A percentile compares a stretch with the other conserved stretches of the same genome.
Conservation (phyloP, 768 basidiomycete genomes). For the Trametes villosa region DNA sequence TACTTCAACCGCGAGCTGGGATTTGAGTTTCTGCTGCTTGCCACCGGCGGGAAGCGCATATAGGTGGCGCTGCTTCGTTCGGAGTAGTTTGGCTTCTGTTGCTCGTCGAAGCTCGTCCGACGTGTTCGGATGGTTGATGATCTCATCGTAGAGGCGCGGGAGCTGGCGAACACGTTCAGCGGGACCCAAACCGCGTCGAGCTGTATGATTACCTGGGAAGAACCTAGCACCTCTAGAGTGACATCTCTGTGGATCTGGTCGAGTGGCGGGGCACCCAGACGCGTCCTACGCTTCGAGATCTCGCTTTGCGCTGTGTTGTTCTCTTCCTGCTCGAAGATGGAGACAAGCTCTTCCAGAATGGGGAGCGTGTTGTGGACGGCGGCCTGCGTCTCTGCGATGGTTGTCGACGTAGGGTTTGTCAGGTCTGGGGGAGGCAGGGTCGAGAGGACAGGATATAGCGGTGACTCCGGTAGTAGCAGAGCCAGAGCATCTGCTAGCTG, state of each 20-base stretch:
- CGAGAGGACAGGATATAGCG: constrained; percentile 62
- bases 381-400: constrained; percentile 58
- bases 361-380: constrained; percentile 74
- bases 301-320: constrained; percentile 60
- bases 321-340: constrained; percentile 67
- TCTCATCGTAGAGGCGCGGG: constrained; percentile 71
- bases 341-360: constrained; percentile 71
- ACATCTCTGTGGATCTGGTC: constrained; percentile 67
- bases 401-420: constrained; percentile 70
- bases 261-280: constrained; percentile 68
- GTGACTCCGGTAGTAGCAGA: constrained; percentile 76
- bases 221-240: constrained; percentile 61
- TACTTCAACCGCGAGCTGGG: constrained; percentile 58
- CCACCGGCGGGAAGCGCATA: constrained; percentile 54
- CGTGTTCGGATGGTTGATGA: constrained; percentile 82
- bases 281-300: constrained; percentile 74
- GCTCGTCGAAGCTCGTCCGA: constrained; percentile 77
- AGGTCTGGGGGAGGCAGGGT: constrained; percentile 73
- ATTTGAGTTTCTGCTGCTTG: constrained; percentile 44
- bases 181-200: constrained; percentile 9
- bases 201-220: constrained; percentile 55
- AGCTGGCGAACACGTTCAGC: constrained; percentile 48
- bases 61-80: constrained; percentile 65
- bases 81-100: constrained; percentile 77
- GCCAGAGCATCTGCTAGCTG: constrained; percentile 72